phyloP scores from a whole-genome alignment of 768 basidiomycete species.

The Russula virescens region DNA sequence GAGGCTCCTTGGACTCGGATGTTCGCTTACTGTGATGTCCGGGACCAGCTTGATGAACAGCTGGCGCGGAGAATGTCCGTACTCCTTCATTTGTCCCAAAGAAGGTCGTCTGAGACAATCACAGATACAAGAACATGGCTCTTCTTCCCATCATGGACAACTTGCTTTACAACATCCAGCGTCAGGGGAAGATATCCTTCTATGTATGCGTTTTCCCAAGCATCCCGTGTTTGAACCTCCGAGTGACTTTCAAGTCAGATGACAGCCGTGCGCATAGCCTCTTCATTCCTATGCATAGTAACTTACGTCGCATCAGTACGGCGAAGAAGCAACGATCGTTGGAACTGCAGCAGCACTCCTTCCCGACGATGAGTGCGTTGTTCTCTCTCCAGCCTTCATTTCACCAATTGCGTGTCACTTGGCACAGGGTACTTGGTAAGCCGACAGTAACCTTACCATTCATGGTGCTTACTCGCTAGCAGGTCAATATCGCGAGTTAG shows the following conservation, averaged over 20 bases:
- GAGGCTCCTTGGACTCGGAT: neutral
- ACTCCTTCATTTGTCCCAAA: neutral
- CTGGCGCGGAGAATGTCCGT: slow-evolving; percentile 59
- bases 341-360: slow-evolving; percentile 86
- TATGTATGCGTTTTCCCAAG: slow-evolving; percentile 49
- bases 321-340: slow-evolving; percentile 87
- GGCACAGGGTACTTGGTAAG: slow-evolving; percentile 64
- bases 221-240: neutral
- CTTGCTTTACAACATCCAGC: slow-evolving; percentile 84
- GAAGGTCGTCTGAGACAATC: neutral
- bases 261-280: slow-evolving; percentile 58
- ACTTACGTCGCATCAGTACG: slow-evolving; percentile 46
- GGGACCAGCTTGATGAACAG: slow-evolving; percentile 54
- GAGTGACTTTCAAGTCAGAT: slow-evolving; percentile 43
- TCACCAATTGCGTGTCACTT: neutral
- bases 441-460: neutral
- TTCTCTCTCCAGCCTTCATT: neutral
- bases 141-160: slow-evolving; percentile 81
- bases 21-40: neutral
- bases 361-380: slow-evolving; percentile 73
- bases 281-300: neutral
- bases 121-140: slow-evolving; percentile 72
- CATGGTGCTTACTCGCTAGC: slow-evolving; percentile 5
- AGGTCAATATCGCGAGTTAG: slow-evolving; percentile 93
- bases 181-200: slow-evolving; percentile 90